Evolutionary conservation across 78 protist species (phyloP).

Genomic region (Andalucia godoyi): DNA sequence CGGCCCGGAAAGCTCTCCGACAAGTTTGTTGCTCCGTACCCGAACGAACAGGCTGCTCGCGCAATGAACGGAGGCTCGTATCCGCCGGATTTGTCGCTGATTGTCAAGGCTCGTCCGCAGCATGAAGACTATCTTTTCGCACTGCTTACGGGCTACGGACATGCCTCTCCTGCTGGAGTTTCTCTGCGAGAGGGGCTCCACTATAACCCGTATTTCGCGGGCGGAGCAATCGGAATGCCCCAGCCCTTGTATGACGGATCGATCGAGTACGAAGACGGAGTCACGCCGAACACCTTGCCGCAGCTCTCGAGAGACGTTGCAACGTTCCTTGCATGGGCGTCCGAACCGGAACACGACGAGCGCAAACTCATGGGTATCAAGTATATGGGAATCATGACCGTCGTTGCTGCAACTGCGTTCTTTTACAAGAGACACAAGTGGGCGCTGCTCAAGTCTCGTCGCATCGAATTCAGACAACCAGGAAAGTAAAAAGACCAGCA

Average conservation of each 20-base stretch:
- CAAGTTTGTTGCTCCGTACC: conserved; percentile 62
- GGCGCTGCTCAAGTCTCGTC: too few species aligned
- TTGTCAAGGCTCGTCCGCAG: conserved; percentile 59
- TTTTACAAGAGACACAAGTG: too few species aligned
- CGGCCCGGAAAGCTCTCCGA: conserved; percentile 84
- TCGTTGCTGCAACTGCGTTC: too few species aligned
- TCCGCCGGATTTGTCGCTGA: conserved; percentile 80
- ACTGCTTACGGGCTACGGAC: conserved; percentile 64
- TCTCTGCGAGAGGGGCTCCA: conserved; percentile 53
- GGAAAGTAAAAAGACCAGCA: too few species aligned
- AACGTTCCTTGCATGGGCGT: conserved; percentile 72
- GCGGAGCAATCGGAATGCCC: conserved; percentile 74
- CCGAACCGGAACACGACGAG: conserved; percentile 75
- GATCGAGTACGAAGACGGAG: conserved; percentile 74
- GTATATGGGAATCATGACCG: too few species aligned
- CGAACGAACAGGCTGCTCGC: conserved; percentile 73
- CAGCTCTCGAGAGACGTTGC: conserved; percentile 91
- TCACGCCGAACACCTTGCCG: conserved; percentile 63
- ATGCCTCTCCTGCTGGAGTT: conserved; percentile 50
- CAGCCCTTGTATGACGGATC: conserved; percentile 36
- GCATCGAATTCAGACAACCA: too few species aligned
- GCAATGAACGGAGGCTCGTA: conserved; percentile 69
- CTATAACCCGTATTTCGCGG: conserved; percentile 83
- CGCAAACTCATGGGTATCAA: conserved; percentile 56
- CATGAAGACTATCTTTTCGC: conserved; percentile 75